Base-by-base conservation (phyloP, 768 basidiomycete genomes). In the Cystofilobasidium macerans region DNA sequence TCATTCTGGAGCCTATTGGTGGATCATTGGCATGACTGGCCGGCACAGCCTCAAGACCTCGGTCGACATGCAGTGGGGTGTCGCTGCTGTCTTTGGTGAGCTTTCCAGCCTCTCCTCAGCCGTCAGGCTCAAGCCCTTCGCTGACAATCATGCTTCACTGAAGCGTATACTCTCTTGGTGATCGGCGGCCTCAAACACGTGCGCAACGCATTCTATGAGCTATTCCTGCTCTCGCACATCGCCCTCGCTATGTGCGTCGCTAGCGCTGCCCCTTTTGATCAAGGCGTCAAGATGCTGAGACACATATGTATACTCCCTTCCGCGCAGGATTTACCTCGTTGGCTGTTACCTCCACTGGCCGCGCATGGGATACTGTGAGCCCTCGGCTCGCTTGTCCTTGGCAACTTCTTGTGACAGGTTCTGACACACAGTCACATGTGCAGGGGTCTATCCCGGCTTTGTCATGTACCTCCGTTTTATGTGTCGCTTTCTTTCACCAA, bases 211-310 rank as follows among this genome's bases (percentile, higher is more conserved):
- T 57, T 48, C 1, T 76, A 75, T 70, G 76, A 76, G 68, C 70
- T 74, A 65, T 76, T 76, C 65, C 61, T 75, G 2, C 61, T 74
- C 38, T 68, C 67, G 24, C 76, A 76, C 62, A 74, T 76, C 58
- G 63, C 70, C 32, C 69, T 75, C 40, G 74, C 70, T 8, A 67
- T 72, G 38, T 42, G 35, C 33, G 24, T 35, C n/a, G 32, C 36
- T 60, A 28, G 7, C 42, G 28, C 32, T 14, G 20, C n/a, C 35
- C 30, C 36, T 26, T 59, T 13, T 13, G 36, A 18, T 70, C 70
- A 32, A 22, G 57, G 22, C 18, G 16, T 14, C 33, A 36, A n/a
- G n/a, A n/a, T n/a, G n/a, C 32, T 22, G 22, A 59, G 14, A 33
- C 13, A 22, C 57, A 59, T n/a, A n/a, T n/a, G n/a, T n/a, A n/a